Evolutionary conservation across 2,329 filamentous ascomycete species (phyloP).

Genomic region (Microdochium paspali): DNA sequence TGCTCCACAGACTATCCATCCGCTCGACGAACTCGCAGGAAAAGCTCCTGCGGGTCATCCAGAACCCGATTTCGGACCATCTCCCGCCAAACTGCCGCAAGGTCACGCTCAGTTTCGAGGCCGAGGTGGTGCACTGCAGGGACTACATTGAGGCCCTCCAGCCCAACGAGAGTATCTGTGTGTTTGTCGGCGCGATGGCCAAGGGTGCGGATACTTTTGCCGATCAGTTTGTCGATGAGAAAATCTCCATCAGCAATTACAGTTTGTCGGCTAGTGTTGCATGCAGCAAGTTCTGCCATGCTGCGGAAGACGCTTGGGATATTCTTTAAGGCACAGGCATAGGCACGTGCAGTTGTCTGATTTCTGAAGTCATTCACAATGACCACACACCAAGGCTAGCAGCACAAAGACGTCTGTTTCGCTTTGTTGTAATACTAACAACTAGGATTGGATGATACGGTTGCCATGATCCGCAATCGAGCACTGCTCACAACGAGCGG

Average conservation of each 20-base stretch:
- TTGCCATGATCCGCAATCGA: neutral
- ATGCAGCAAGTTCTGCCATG: conserved; percentile 99
- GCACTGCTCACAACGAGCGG: neutral
- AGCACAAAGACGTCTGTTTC: no score
- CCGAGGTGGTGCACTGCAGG: conserved; percentile 73
- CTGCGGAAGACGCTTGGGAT: conserved; percentile 92
- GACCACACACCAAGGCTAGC: no score
- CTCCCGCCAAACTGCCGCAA: conserved; percentile 95
- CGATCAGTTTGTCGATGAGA: conserved; percentile 88
- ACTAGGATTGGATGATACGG: neutral
- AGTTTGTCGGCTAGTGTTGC: conserved; percentile 95
- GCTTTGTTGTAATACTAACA: no score
- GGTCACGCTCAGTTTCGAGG: conserved; percentile 91
- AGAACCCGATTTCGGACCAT: conserved; percentile 96
- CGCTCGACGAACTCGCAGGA: conserved; percentile 95
- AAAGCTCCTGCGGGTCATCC: conserved; percentile 94
- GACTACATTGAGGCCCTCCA: conserved; percentile 79
- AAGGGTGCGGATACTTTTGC: conserved; percentile 95
- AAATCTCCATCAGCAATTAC: conserved; percentile 97
- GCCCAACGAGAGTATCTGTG: conserved; percentile 85
- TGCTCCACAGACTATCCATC: conserved; percentile 91
- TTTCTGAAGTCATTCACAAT: no score
- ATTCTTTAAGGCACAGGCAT: conserved; percentile 54
- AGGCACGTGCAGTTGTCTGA: no score
- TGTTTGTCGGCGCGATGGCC: conserved; percentile 97